Evolutionary conservation across 2,329 filamentous ascomycete genomes (phyloP), one percentile per base, ranked within the genome.

Genomic region (Paecilomyces formosus): DNA sequence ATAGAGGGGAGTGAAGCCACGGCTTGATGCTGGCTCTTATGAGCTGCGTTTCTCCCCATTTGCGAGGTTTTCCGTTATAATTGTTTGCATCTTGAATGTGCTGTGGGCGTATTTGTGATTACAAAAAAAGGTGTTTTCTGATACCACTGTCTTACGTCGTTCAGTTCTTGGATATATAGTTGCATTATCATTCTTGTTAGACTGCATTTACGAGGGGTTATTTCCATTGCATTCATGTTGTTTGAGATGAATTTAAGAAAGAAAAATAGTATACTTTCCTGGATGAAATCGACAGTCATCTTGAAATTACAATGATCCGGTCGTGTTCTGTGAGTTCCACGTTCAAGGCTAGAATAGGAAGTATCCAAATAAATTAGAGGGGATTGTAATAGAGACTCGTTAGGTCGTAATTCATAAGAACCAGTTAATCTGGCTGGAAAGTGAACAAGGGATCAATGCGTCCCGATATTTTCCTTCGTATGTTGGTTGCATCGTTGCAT

Each of bases 1-100:
- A 60, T 62, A 24, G 58, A 68, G 33, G 33, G 39, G 9, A 21
- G 7, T 28, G 56, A n/a, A 51, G 1, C 22, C 30, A 35, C 12
- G 4, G n/a, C 39, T 45, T 45, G 15, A 45, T 45, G 13, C 18
- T 45, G n/a, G 39, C 2, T 45, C 18, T 45, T 9, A n/a, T 15
- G 5, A 15, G 8, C 7, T 45, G n/a, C 18, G 8, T n/a, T n/a
- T 18, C 8, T 45, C 9, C 5, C 2, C 1, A 11, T 21, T 45
- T n/a, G 2, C 7, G 39, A 45, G n/a, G 15, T 61, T 33, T 30
- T 35, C 5, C 21, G 39, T 53, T 30, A n/a, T 8, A 54, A 15
- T 54, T 54, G 4, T 18, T 18, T 45, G 39, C 39, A 45, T 18
- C n/a, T 31, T 6, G 7, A 15, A 15, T 7, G 39, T n/a, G n/a